Percentiles rank a stretch among this genome's conserved stretches.
Conservation (phyloP, 2,329 filamentous ascomycete genomes). For the Xylariomycetidae sp. region DNA sequence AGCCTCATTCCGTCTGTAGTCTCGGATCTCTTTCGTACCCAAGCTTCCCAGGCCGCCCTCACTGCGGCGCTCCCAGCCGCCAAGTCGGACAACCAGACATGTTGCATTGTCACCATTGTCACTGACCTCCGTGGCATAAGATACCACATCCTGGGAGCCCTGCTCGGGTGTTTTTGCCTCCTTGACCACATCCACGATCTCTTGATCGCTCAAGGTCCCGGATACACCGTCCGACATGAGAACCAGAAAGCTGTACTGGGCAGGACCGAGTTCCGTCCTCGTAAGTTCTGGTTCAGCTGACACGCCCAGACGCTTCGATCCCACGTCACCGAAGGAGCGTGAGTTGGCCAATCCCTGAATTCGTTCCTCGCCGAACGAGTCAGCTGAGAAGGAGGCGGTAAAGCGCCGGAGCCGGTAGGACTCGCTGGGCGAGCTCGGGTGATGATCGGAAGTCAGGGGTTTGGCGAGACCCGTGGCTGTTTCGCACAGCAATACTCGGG, state of each 20-base stretch:
- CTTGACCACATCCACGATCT: slow-evolving; percentile 93
- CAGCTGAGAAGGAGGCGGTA: slow-evolving; percentile 77
- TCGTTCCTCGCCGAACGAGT: slow-evolving; percentile 95
- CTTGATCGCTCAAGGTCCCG: slow-evolving; percentile 81
- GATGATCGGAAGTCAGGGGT: slow-evolving; percentile 84
- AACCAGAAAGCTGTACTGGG: slow-evolving; percentile 84
- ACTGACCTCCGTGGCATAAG: slow-evolving; percentile 82
- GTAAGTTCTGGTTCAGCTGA: slow-evolving; percentile 88
- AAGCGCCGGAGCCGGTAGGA: slow-evolving; percentile 78
- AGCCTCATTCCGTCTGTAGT: slow-evolving; percentile 75
- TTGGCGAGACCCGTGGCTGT: slow-evolving; percentile 74
- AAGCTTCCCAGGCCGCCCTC: slow-evolving; percentile 86
- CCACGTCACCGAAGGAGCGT: slow-evolving; percentile 88
- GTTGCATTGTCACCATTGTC: slow-evolving; percentile 62
- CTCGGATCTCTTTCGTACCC: slow-evolving; percentile 86
- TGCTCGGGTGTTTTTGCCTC: slow-evolving; percentile 88
- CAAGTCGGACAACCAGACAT: slow-evolving; percentile 59
- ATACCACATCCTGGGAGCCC: slow-evolving; percentile 70
- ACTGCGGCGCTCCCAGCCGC: slow-evolving; percentile 64
- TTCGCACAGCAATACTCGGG: slow-evolving; percentile 81
- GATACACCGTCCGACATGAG: slow-evolving; percentile 86
- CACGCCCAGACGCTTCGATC: slow-evolving; percentile 85
- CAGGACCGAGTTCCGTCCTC: slow-evolving; percentile 70
- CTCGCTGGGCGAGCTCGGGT: slow-evolving; percentile 82
- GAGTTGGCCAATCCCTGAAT: slow-evolving; percentile 92